Evolutionary conservation across 1,284 basidiomycete species (phyloP).

Genomic region (Puccinia horiana): DNA sequence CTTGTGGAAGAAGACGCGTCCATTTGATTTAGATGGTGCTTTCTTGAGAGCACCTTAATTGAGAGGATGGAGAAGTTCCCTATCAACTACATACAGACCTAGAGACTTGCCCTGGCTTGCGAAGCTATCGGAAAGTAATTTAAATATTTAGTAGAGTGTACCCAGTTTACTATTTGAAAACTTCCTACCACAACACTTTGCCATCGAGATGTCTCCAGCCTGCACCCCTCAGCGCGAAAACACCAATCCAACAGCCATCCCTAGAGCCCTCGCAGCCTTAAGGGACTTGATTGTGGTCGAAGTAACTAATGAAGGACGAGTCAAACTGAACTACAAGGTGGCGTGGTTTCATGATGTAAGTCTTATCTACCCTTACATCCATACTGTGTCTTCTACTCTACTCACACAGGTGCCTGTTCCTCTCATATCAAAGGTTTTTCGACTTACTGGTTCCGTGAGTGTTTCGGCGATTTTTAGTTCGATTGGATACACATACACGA

Average conservation of each 20-base stretch:
- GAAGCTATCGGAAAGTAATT: too few species aligned
- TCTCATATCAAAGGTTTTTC: slow-evolving; percentile 30
- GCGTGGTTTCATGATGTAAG: slow-evolving; percentile 49
- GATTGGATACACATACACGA: neutral
- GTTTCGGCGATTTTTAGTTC: neutral
- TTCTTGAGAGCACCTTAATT: too few species aligned
- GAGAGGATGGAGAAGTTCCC: too few species aligned
- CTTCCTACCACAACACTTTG: too few species aligned
- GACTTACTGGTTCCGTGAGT: slow-evolving; percentile 40
- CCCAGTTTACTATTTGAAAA: too few species aligned
- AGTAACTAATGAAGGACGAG: slow-evolving; percentile 37
- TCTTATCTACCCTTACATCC: neutral
- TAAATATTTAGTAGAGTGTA: too few species aligned
- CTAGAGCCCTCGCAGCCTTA: slow-evolving; percentile 30
- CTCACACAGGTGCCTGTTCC: neutral
- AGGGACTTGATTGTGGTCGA: slow-evolving; percentile 33
- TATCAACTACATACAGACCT: too few species aligned
- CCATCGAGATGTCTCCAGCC: neutral
- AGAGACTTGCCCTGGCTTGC: too few species aligned
- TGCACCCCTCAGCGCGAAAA: slow-evolving; percentile 40
- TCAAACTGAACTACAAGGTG: slow-evolving; percentile 37
- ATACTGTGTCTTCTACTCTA: neutral
- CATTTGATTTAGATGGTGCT: too few species aligned
- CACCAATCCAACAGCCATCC: slow-evolving; percentile 14
- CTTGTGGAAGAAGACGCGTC: too few species aligned